Base-by-base conservation (phyloP, 176 grass and related monocot species). In the Lolium multiflorum region DNA sequence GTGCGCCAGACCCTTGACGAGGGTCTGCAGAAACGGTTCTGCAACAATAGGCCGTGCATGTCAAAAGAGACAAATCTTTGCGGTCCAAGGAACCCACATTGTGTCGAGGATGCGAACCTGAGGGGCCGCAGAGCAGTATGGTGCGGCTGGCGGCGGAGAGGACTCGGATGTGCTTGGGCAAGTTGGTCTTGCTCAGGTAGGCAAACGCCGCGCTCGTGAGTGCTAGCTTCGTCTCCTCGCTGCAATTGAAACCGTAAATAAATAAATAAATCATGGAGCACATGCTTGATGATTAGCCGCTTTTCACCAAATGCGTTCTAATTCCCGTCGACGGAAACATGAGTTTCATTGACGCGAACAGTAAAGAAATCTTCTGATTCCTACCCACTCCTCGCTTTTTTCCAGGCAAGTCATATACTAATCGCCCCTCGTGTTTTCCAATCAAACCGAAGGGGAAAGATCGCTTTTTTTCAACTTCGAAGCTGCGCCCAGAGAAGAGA, bases 121-220 rank as follows among this genome's bases (percentile, higher is more conserved):
- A 84, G 16, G 77, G 87, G 15, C 90, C 94, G n/a, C 92, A 89
- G n/a, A 98, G 90, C 63, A 98, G 86, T 82, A 98, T 98, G 20
- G 97, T 84, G 44, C 87, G 94, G 80, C 90, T 98, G 13, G 87
- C 55, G 12, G 83, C 46, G 74, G 87, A 61, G 77, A 96, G 89
- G 56, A 92, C 93, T 62, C 77, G 39, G 17, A 92, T 92, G 70
- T 96, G 76, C 60, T 88, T 91, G 3, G 94, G 93, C 28, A 96
- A 21, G 39, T 75, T 77, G 3, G 57, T 52, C 81, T 92, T 84
- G 61, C 58, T 88, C 59, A 98, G 82, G 82, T 94, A 85, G 17
- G 93, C 82, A 74, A 90, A 96, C 52, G 90, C 97, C 9, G 89
- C 77, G 83, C 87, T 98, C n/a, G 92, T 96, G 14, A 98, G 85